Percentiles rank a stretch among this genome's conserved stretches.
Evolutionary conservation across 176 grass and related monocot species (phyloP).

Genomic region (Dactylis glomerata): DNA sequence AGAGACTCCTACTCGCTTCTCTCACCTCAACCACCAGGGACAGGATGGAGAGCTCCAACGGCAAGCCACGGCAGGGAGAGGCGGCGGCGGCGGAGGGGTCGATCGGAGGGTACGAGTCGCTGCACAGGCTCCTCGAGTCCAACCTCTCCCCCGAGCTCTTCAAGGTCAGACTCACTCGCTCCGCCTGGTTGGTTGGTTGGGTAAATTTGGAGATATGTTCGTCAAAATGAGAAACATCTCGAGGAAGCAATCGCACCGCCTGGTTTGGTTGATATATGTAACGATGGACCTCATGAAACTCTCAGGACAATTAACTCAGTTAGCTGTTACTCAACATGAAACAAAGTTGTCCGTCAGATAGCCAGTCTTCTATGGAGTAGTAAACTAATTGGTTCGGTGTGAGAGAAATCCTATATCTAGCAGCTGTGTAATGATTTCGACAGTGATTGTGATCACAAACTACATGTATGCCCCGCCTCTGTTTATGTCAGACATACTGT

Average conservation of each 20-base stretch:
- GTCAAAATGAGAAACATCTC: not conserved
- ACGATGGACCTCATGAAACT: no score
- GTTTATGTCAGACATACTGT: not conserved
- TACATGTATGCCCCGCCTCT: not conserved
- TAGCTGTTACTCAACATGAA: not conserved
- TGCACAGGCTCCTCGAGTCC: constrained; percentile 80
- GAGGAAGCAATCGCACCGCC: not conserved
- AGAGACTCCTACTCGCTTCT: not conserved
- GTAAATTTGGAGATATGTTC: not conserved
- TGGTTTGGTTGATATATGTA: not conserved
- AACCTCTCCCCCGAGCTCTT: constrained; percentile 83
- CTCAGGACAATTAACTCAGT: no score
- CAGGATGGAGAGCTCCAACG: constrained; percentile 38
- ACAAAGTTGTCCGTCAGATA: not conserved
- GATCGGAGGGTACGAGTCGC: constrained; percentile 81
- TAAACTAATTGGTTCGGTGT: not conserved
- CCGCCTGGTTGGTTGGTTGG: not conserved
- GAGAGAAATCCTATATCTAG: not conserved
- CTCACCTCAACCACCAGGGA: not conserved
- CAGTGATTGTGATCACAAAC: not conserved
- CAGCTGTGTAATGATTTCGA: not conserved
- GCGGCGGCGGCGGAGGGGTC: constrained; percentile 38
- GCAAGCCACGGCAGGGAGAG: constrained; percentile 12
- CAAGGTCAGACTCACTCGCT: constrained; percentile 41
- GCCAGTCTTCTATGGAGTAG: not conserved